Evolutionary conservation across 2,329 filamentous ascomycete genomes (phyloP).

Genomic region (Ceratocystis papillata): DNA sequence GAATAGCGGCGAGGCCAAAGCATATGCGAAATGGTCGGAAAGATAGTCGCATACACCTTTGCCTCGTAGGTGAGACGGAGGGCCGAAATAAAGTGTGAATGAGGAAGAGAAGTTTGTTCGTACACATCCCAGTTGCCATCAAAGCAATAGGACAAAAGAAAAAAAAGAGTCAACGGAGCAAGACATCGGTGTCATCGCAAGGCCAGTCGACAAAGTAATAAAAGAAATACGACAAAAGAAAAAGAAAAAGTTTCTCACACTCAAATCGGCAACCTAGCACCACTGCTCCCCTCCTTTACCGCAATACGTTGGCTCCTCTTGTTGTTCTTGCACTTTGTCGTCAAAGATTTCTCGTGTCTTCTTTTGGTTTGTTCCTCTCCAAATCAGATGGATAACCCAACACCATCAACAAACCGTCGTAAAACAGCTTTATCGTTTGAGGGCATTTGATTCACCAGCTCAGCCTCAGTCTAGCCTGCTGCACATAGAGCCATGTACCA

Average conservation of each 20-base stretch:
- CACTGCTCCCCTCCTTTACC: background rate
- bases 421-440: background rate
- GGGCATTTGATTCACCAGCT: constrained; percentile 9
- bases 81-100: background rate
- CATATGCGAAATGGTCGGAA: background rate
- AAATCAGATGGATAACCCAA: background rate
- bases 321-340: constrained; percentile 10
- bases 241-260: constrained; percentile 11
- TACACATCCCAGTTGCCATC: constrained; percentile 3
- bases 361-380: background rate
- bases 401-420: constrained; percentile 1
- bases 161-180: background rate
- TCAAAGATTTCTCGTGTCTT: background rate
- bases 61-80: background rate
- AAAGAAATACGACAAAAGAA: constrained; percentile 1
- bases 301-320: background rate
- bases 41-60: background rate
- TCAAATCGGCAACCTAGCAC: background rate
- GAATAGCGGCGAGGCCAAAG: background rate
- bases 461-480: background rate
- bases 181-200: background rate
- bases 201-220: background rate
- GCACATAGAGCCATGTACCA: background rate
- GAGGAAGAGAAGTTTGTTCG: background rate
- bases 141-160: constrained; percentile 1